Percentiles rank a stretch among this genome's conserved stretches.
phyloP scores from a whole-genome alignment of 2,329 filamentous ascomycete species.

The Aspergillus sojae region DNA sequence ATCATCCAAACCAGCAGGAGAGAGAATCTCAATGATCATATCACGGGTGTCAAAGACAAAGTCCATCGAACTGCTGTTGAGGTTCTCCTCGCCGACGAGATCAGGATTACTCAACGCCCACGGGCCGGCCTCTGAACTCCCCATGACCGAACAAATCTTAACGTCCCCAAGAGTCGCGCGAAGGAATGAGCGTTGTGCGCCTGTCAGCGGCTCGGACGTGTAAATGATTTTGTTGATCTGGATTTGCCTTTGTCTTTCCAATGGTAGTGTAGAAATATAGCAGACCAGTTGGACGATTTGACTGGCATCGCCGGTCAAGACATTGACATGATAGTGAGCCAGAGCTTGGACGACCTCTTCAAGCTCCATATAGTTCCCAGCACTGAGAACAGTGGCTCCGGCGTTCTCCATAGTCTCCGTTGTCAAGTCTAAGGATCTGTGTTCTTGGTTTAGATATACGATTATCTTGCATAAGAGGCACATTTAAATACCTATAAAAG shows the following conservation, averaged over 20 bases:
- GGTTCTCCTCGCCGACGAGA: constrained; percentile 23
- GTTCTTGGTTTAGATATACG: neutral
- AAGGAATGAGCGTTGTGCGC: constrained; percentile 38
- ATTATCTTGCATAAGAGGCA: too few relatives aligned
- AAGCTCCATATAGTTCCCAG: constrained; percentile 32
- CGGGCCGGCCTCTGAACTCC: constrained; percentile 48
- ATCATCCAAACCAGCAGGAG: constrained; percentile 11
- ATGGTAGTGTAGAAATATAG: constrained; percentile 35
- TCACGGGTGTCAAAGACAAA: constrained; percentile 46
- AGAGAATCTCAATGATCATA: constrained; percentile 44
- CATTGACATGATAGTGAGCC: constrained; percentile 39
- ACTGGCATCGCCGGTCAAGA: constrained; percentile 42
- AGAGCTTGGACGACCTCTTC: constrained; percentile 31
- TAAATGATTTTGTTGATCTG: constrained; percentile 48
- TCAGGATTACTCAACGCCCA: constrained; percentile 39
- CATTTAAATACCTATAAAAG: constrained; percentile 41
- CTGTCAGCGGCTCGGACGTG: constrained; percentile 46
- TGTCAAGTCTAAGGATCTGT: constrained; percentile 44
- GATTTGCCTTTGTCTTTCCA: constrained; percentile 22
- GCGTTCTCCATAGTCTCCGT: constrained; percentile 47
- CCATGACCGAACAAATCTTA: constrained; percentile 45
- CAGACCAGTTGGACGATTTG: constrained; percentile 43
- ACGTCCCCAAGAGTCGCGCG: constrained; percentile 32
- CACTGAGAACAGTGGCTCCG: constrained; percentile 43
- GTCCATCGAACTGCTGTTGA: constrained; percentile 25